Conservation (phyloP, 164 flowering plant species). For the Nelumbo lutea region DNA sequence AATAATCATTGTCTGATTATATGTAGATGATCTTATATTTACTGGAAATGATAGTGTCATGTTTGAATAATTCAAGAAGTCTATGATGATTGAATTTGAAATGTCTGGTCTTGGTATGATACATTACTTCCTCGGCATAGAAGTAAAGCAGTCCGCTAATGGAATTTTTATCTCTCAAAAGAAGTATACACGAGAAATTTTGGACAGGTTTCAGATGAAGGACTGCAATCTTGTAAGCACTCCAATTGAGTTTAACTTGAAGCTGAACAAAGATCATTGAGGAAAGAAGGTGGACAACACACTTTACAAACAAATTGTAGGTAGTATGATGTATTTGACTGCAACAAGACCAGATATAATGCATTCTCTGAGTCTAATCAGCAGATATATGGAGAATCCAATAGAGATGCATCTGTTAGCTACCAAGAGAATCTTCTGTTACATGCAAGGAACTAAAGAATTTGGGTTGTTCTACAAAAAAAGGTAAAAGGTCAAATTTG, state of each 20-base stretch:
- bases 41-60: conserved; percentile 7
- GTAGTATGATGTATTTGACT: too few species aligned
- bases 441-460: conserved; percentile 2
- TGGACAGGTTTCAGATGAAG: conserved; percentile 8
- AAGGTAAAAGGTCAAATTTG: neutral
- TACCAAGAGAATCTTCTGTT: conserved; percentile 1
- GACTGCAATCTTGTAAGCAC: conserved; percentile 1
- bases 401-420: conserved; percentile 3
- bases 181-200: conserved; percentile 4
- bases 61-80: conserved; percentile 4
- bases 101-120: conserved; percentile 3
- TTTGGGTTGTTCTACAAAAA: neutral
- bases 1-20: neutral
- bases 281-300: conserved; percentile 2
- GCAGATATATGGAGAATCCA: conserved; percentile 2
- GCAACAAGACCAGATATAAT: conserved; percentile 4
- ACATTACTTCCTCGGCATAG: conserved; percentile 5
- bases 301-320: neutral
- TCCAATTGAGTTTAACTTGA: conserved; percentile 4
- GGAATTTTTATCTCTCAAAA: conserved; percentile 5
- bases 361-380: conserved; percentile 4
- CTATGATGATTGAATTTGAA: conserved; percentile 5
- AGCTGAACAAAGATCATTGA: conserved; percentile 1
- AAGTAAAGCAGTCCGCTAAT: conserved; percentile 1
- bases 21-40: neutral